Base-by-base conservation (phyloP, 2,329 filamentous ascomycete genomes). In the Fusarium nelsonii region DNA sequence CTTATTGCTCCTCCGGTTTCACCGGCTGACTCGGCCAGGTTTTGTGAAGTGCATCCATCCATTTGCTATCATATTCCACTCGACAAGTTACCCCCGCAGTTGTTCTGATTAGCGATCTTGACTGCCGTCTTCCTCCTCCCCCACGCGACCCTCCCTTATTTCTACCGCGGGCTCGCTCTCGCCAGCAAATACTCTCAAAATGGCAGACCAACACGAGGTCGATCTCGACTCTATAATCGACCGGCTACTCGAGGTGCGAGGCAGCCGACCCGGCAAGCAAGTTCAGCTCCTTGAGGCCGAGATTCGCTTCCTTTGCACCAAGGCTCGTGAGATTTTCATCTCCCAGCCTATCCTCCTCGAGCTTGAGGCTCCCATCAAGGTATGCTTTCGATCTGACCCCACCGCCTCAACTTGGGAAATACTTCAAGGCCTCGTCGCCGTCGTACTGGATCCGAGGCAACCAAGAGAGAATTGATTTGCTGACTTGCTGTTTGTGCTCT, bases 171-270 rank as follows among this genome's bases (percentile, higher is more conserved):
- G 80, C 82, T 80, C 79, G 79, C 71, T 71, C 73, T 76, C 73
- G 70, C 71, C 67, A 73, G 74, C 76, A 79, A 75, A 78, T 68
- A 65, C 72, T 67, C 76, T 66, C 69, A 84, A 76, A 78, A 91
- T 84, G 90, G 85, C 86, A 79, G 86, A 88, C 81, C 86, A 88
- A 81, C 84, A 93, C 84, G 95, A 98, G 84, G 93, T 98, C 84
- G 95, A 98, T 85, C 88, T 99, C 85, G 96, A 99, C 84, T 97
- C 94, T 78, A 97, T 98, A 90, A 98, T 99, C 87, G 95, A 98
- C 83, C 90, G 96, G 83, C 89, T 99, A 78, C 88, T 98, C 79
- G 96, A 99, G 85, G 96, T 98, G 80, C 92, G 96, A 84, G 96
- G 95, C 80, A 97, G 94, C 87, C 91, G 96, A 79, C 96, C 96